Percentiles rank a stretch among this genome's conserved stretches.
Conservation (phyloP, 768 basidiomycete genomes). For the Leccinellum albellum region DNA sequence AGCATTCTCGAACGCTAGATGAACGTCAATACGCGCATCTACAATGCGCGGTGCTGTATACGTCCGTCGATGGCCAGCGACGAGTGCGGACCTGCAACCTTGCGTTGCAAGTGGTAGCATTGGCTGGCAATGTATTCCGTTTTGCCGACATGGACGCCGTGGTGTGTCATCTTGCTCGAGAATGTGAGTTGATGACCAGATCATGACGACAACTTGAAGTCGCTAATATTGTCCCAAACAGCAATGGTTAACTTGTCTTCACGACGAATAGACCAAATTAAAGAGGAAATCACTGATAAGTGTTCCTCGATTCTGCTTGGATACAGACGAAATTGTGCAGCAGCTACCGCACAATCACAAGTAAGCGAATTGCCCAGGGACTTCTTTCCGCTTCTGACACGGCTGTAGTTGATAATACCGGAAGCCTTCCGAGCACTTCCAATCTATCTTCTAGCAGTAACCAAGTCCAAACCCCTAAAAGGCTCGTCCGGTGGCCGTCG, state of each 20-base stretch:
- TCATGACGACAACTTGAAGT: background rate
- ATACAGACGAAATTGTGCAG: conserved; percentile 86
- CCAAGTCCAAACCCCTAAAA: conserved; percentile 93
- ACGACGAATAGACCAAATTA: conserved; percentile 66
- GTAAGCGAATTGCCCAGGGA: conserved; percentile 38
- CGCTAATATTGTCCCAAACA: conserved; percentile 28
- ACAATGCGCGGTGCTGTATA: conserved; percentile 88
- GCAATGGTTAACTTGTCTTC: conserved; percentile 64
- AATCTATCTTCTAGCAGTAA: conserved; percentile 71
- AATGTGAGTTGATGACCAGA: conserved; percentile 49
- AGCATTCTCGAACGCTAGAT: conserved; percentile 66
- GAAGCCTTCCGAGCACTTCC: conserved; percentile 89
- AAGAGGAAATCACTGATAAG: conserved; percentile 80
- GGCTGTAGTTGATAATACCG: conserved; percentile 79
- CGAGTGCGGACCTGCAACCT: conserved; percentile 84
- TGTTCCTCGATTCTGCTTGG: conserved; percentile 79
- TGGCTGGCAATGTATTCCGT: conserved; percentile 91
- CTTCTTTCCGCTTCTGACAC: conserved; percentile 6
- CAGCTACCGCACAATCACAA: conserved; percentile 72
- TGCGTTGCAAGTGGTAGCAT: conserved; percentile 71
- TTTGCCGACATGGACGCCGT: conserved; percentile 88
- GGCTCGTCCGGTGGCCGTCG: conserved; percentile 41
- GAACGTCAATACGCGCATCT: conserved; percentile 71
- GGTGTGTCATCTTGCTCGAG: conserved; percentile 68
- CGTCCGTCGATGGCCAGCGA: conserved; percentile 69